Conservation (phyloP, 2,329 filamentous ascomycete genomes). For the Aureobasidium sp. region DNA sequence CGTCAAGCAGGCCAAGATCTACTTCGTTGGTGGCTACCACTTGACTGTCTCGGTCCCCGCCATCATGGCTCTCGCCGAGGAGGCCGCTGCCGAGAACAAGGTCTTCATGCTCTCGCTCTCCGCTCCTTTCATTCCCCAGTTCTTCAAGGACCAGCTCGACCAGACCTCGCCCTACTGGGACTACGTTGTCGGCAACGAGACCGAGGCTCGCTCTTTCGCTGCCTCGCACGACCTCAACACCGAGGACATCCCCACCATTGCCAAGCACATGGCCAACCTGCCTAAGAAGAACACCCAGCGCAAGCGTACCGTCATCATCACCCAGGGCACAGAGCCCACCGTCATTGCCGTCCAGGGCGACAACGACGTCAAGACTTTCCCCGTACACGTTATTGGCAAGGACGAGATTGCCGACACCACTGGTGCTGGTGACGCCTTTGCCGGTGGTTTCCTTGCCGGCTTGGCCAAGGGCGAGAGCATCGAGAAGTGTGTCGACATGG, state of each 20-base stretch:
- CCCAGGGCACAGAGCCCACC: constrained; percentile 88
- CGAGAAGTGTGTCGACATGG: constrained; percentile 75
- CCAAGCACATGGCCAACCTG: constrained; percentile 74
- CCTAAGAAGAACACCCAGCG: constrained; percentile 87
- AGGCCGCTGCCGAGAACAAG: constrained; percentile 87
- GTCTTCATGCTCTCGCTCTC: constrained; percentile 84
- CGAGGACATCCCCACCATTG: constrained; percentile 77
- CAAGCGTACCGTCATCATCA: constrained; percentile 82
- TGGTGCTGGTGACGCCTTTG: constrained; percentile 92
- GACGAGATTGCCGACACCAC: constrained; percentile 90
- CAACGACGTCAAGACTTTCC: constrained; percentile 62
- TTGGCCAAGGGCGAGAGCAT: constrained; percentile 78
- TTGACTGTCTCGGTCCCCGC: constrained; percentile 92
- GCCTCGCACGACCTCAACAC: constrained; percentile 68
- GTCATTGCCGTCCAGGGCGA: constrained; percentile 63
- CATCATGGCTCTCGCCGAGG: constrained; percentile 81
- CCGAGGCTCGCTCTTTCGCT: constrained; percentile 82
- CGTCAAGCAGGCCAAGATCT: constrained; percentile 79
- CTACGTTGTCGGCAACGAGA: constrained; percentile 95
- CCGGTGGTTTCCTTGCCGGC: constrained; percentile 86
- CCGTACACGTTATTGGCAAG: constrained; percentile 70
- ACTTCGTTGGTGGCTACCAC: constrained; percentile 95
- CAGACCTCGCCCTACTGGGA: constrained; percentile 85
- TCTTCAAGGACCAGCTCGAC: constrained; percentile 96
- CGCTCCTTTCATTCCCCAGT: constrained; percentile 90